Evolutionary conservation across 2,329 filamentous ascomycete species (phyloP).

Genomic region (Colletotrichum paranaense): DNA sequence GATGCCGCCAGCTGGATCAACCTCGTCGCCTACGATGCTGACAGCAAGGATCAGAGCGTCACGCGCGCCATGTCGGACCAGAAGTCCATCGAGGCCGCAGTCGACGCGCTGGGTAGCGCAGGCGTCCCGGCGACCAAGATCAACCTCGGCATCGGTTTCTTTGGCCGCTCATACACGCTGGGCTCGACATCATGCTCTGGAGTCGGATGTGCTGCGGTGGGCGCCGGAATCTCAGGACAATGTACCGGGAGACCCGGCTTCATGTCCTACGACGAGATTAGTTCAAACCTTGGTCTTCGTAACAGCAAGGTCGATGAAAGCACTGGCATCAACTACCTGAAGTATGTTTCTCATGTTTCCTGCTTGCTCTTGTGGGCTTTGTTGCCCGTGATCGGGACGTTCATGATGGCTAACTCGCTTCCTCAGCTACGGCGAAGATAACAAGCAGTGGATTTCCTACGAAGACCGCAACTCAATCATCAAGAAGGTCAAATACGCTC

Average conservation of each 20-base stretch:
- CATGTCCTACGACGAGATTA: background rate
- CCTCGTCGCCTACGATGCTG: background rate
- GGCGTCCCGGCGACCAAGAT: background rate
- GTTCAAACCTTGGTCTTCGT: background rate
- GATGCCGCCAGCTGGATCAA: background rate
- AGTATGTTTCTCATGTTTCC: background rate
- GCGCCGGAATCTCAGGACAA: background rate
- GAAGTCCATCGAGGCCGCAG: background rate
- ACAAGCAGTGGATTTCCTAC: constrained; percentile 28
- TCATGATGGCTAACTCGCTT: too few species aligned
- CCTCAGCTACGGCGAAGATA: background rate
- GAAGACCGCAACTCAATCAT: constrained; percentile 32
- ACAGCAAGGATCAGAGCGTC: background rate
- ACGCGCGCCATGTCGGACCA: background rate
- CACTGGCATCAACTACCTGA: background rate
- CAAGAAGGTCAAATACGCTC: constrained; percentile 28
- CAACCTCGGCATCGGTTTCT: background rate
- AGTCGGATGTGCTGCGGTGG: background rate
- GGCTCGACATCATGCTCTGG: background rate
- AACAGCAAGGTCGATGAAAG: background rate
- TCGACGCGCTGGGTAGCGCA: background rate
- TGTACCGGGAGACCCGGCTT: background rate
- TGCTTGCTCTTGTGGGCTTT: background rate
- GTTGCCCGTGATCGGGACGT: background rate
- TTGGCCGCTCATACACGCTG: background rate